Evolutionary conservation across 176 grass and related monocot species (phyloP), one percentile per base, ranked within the genome.

Genomic region (Lolium multiflorum): DNA sequence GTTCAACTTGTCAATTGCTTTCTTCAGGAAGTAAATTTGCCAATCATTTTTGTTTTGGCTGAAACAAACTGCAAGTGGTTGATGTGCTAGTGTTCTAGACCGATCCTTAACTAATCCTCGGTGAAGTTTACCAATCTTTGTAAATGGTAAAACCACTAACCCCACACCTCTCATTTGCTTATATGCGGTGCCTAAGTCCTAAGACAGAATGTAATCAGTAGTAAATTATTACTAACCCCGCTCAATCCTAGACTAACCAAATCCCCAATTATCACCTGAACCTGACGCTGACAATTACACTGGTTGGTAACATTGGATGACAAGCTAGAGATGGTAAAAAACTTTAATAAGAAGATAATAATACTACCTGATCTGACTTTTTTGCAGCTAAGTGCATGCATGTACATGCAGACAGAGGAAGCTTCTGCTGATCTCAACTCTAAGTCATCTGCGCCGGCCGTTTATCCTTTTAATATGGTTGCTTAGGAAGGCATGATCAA

Each of bases 171-270:
- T 43, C 65, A 11, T 39, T 21, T 58, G 57, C 58, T 41, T 55
- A 77, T 55, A 18, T 11, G 17, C 9, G 14, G 25, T 35, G 4
- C 6, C 15, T 14, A 71, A 77, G 28, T 9, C 25, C 15, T 14
- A 71, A 77, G 16, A 16, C 25, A 54, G 52, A 76, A 3, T 37
- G 25, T 20, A 57, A 17, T 9, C 7, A 78, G 54, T 12, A 78
- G 37, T 12, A 79, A 13, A 13, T 24, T 60, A 24, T 62, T 16
- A 17, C 39, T 52, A 57, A 74, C 31, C 48, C 41, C 10, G 48
- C 26, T 25, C 26, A 82, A 41, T 82, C 76, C 75, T 79, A 55
- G 71, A 60, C 25, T 2, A 26, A 80, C 9, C 80, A 89, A 89
- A 65, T 28, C 76, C 55, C 17, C 17, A 41, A 14, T 79, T 65